phyloP scores from a whole-genome alignment of 768 basidiomycete species.

The Tylopilus rubrobrunneus region DNA sequence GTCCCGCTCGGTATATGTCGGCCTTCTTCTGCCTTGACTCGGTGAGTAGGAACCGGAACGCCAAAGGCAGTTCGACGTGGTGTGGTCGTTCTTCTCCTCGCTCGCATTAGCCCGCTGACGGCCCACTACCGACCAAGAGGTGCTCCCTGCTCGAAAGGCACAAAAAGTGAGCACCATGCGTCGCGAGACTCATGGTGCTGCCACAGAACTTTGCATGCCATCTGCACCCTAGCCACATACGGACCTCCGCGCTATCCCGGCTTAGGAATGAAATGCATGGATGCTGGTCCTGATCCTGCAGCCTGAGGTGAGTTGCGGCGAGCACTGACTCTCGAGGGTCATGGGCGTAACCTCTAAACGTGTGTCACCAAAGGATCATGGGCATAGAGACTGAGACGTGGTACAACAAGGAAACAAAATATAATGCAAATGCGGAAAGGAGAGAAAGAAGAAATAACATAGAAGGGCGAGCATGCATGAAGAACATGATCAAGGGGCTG shows the following conservation, averaged over 20 bases:
- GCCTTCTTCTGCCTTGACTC: neutral
- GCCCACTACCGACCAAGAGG: neutral
- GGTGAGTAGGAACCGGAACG: neutral
- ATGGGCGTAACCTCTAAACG: neutral
- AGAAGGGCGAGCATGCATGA: slow-evolving; percentile 1
- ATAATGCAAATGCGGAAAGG: slow-evolving; percentile 1
- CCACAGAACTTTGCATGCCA: neutral
- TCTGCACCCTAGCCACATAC: neutral
- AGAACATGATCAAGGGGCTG: neutral
- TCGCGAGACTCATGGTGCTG: neutral
- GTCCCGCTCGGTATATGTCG: neutral
- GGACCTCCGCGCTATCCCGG: neutral
- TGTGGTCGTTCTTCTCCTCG: neutral
- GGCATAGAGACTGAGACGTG: neutral
- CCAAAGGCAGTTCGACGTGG: neutral
- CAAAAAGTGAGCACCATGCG: neutral
- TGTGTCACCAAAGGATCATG: slow-evolving; percentile 3
- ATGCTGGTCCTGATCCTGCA: slow-evolving; percentile 5
- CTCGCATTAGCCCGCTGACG: neutral
- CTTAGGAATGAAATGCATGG: neutral
- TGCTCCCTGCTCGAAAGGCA: neutral
- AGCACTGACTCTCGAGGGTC: neutral
- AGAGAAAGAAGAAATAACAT: slow-evolving; percentile 12
- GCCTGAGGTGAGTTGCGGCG: neutral
- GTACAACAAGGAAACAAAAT: slow-evolving; percentile 8